These are phyloP conservation scores for Globisporangium paddicum DNA, from an alignment of 352 stramenopile species.

Conservation along the genomic window DNA sequence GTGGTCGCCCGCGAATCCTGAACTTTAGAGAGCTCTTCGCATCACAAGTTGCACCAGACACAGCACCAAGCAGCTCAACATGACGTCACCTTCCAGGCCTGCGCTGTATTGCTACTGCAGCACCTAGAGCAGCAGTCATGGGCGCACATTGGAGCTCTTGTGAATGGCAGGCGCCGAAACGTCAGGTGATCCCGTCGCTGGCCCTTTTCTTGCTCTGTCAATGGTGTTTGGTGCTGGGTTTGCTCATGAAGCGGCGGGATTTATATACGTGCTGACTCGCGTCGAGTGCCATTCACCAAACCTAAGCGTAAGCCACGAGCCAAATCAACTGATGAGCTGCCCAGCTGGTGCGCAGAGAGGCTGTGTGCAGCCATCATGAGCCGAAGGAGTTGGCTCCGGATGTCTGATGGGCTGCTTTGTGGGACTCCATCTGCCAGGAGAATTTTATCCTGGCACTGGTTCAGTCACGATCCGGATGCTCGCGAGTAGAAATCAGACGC, in stretches of 20 bases:
- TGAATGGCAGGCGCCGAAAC: not conserved
- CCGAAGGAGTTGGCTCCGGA: not conserved
- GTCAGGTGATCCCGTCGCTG: not conserved
- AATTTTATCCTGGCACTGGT: conserved; percentile 6
- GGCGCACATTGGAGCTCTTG: not conserved
- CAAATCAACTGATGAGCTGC: conserved; percentile 3
- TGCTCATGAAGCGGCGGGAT: not conserved
- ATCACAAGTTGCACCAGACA: too few species aligned
- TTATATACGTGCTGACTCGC: not conserved
- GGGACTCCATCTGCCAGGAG: not conserved
- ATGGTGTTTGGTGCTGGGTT: not conserved
- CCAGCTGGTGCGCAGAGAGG: not conserved
- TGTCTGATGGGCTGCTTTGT: not conserved
- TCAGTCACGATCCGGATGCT: not conserved
- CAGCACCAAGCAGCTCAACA: too few species aligned
- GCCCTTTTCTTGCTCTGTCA: not conserved
- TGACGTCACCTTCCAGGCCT: too few species aligned
- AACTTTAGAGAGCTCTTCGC: not conserved
- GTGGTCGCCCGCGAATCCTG: conserved; percentile 4
- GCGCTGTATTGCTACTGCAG: too few species aligned
- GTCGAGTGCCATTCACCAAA: not conserved
- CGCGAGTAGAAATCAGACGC: not conserved
- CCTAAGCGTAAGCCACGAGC: not conserved
- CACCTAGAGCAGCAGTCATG: too few species aligned
- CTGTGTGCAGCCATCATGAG: conserved; percentile 2